Evolutionary conservation across 495 filamentous ascomycete species (phyloP).

Genomic region (Penicillium argentinense): DNA sequence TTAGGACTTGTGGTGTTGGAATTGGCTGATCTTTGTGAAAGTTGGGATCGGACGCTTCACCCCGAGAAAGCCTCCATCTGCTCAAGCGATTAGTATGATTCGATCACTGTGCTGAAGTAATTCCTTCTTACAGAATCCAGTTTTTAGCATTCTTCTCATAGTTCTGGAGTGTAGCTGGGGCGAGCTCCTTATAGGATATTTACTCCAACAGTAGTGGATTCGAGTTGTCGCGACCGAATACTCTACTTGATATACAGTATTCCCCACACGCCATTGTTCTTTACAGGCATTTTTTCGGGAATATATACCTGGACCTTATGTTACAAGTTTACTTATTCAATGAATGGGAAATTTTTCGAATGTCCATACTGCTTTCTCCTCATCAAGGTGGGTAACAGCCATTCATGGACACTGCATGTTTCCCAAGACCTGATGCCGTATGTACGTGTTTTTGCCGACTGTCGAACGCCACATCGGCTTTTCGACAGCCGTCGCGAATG

Average conservation of each 20-base stretch:
- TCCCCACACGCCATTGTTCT: no score
- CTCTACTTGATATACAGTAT: no score
- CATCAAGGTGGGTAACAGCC: conserved; percentile 10
- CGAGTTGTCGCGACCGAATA: no score
- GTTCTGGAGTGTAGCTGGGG: conserved; percentile 20
- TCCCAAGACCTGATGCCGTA: conserved; percentile 33
- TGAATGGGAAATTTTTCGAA: conserved; percentile 15
- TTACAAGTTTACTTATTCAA: no score
- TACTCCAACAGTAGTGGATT: background rate
- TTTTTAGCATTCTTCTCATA: conserved; percentile 13
- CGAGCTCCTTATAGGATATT: conserved; percentile 9
- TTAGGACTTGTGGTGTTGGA: conserved; percentile 5
- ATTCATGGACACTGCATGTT: conserved; percentile 26
- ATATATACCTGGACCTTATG: no score
- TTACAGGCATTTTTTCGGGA: no score
- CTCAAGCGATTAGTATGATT: background rate
- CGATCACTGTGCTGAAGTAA: background rate
- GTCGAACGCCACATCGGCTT: conserved; percentile 17
- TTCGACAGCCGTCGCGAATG: conserved; percentile 25
- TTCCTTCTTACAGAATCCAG: conserved; percentile 14
- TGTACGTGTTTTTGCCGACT: conserved; percentile 18
- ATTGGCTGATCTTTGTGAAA: conserved; percentile 10
- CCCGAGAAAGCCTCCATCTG: conserved; percentile 17
- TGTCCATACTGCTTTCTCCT: conserved; percentile 31
- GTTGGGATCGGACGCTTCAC: background rate